Evolutionary conservation across 345 rosid genomes (phyloP).

Genomic region (Murraya koenigii): DNA sequence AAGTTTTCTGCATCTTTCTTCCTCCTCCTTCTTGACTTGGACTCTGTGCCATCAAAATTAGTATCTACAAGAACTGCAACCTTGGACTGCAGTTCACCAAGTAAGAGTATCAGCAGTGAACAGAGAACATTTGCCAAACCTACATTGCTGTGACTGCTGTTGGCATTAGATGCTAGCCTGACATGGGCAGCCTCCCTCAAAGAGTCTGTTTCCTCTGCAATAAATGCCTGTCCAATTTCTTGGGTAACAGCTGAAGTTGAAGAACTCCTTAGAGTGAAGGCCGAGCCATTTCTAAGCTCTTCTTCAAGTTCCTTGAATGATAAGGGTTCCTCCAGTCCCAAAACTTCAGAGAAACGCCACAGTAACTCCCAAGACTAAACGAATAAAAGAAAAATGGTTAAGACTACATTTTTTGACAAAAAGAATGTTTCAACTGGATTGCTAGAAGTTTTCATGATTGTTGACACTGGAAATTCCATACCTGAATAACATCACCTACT

Average conservation of each 20-base stretch:
- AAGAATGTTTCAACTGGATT: background rate
- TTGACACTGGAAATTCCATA: slow-evolving; percentile 18
- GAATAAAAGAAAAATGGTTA: slow-evolving; percentile 5
- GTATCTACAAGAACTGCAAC: slow-evolving; percentile 25
- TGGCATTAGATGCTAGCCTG: slow-evolving; percentile 5
- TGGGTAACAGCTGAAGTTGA: slow-evolving; percentile 10
- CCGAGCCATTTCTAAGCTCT: slow-evolving; percentile 25
- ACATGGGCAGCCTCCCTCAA: slow-evolving; percentile 6
- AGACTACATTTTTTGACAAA: slow-evolving; percentile 6
- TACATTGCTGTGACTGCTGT: slow-evolving; percentile 7
- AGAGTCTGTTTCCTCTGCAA: slow-evolving; percentile 16
- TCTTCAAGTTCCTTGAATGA: slow-evolving; percentile 32
- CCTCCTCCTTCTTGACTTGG: slow-evolving; percentile 31
- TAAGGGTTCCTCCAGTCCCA: slow-evolving; percentile 29
- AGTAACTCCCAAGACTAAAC: slow-evolving; percentile 39
- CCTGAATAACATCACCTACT: slow-evolving; percentile 39
- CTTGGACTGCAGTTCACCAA: slow-evolving; percentile 30
- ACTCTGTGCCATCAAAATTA: slow-evolving; percentile 26
- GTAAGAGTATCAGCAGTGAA: slow-evolving; percentile 30
- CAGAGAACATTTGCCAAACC: slow-evolving; percentile 24
- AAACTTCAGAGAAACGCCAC: slow-evolving; percentile 37
- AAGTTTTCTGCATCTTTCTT: slow-evolving; percentile 27
- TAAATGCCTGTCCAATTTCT: slow-evolving; percentile 4
- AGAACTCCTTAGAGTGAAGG: slow-evolving; percentile 8
- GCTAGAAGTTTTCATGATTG: slow-evolving; percentile 2